These are phyloP conservation scores for Cronartium ribicola DNA, from an alignment of 1,284 basidiomycete species.

Conservation along the genomic window DNA sequence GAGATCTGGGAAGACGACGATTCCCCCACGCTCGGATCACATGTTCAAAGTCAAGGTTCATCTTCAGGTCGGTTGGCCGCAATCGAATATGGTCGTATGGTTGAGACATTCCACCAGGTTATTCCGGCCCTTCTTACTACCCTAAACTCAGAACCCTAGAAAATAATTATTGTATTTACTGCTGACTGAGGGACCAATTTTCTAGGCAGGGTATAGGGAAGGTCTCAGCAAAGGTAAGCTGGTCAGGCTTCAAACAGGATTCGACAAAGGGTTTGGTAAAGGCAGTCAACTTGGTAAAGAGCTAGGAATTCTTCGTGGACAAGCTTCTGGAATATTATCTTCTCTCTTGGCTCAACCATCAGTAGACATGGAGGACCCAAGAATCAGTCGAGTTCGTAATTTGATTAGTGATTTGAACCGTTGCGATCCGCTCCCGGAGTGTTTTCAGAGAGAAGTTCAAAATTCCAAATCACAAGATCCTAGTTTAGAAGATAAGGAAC, in stretches of 20 bases:
- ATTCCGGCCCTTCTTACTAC: neutral
- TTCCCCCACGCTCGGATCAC: too few relatives aligned
- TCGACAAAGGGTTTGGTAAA: conserved; percentile 17
- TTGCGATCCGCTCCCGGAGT: neutral
- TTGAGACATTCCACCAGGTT: conserved; percentile 26
- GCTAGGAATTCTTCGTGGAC: conserved; percentile 27
- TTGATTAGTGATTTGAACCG: conserved; percentile 29
- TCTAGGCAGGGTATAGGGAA: conserved; percentile 34
- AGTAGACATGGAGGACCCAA: conserved; percentile 3
- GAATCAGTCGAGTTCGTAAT: conserved; percentile 7
- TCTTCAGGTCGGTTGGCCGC: conserved; percentile 13
- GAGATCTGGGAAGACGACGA: too few relatives aligned
- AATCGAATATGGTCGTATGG: conserved; percentile 26
- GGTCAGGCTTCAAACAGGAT: conserved; percentile 16
- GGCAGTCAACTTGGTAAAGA: conserved; percentile 20
- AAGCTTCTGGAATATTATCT: conserved; percentile 16
- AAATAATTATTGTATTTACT: neutral
- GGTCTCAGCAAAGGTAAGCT: conserved; percentile 19
- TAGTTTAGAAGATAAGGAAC: neutral
- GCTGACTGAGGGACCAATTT: neutral
- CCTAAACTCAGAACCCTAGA: neutral
- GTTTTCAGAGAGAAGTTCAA: neutral
- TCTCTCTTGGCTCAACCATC: neutral
- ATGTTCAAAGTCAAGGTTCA: neutral
- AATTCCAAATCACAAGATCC: neutral